Conservation (phyloP, 2,329 filamentous ascomycete genomes). For the Fusarium bulbicola region DNA sequence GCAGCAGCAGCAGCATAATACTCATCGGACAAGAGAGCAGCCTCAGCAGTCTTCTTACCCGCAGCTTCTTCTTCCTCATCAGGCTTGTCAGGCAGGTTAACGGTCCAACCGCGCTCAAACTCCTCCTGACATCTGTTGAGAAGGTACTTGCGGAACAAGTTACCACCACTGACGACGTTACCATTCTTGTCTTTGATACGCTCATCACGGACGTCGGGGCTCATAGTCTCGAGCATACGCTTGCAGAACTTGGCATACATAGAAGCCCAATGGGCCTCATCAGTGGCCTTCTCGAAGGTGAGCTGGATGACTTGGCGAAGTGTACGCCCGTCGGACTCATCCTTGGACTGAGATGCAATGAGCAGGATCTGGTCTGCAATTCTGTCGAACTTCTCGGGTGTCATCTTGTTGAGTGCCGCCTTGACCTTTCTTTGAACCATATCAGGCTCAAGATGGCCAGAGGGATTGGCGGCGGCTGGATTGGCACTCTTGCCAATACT, state of each 20-base stretch:
- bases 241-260: constrained; percentile 99
- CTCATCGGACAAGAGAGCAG: constrained; percentile 89
- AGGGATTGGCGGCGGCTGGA: constrained; percentile 54
- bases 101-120: constrained; percentile 97
- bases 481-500: constrained; percentile 64
- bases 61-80: constrained; percentile 66
- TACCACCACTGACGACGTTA: constrained; percentile 89
- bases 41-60: constrained; percentile 71
- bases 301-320: constrained; percentile 98
- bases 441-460: constrained; percentile 80
- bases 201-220: constrained; percentile 92
- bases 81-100: constrained; percentile 78
- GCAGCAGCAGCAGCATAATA: constrained; percentile 94
- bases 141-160: constrained; percentile 97
- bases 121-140: constrained; percentile 99
- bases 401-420: constrained; percentile 99
- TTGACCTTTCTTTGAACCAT: constrained; percentile 99
- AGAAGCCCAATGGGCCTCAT: constrained; percentile 97
- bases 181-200: constrained; percentile 91
- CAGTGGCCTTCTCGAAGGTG: constrained; percentile 98
- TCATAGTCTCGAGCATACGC: constrained; percentile 96
- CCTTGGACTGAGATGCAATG: constrained; percentile 94
- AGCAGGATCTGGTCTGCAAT: constrained; percentile 92
- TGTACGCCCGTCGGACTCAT: constrained; percentile 92
- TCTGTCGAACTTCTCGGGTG: constrained; percentile 97